Evolutionary conservation across 1,284 basidiomycete species (phyloP).

Genomic region (Blastosporella zonata): DNA sequence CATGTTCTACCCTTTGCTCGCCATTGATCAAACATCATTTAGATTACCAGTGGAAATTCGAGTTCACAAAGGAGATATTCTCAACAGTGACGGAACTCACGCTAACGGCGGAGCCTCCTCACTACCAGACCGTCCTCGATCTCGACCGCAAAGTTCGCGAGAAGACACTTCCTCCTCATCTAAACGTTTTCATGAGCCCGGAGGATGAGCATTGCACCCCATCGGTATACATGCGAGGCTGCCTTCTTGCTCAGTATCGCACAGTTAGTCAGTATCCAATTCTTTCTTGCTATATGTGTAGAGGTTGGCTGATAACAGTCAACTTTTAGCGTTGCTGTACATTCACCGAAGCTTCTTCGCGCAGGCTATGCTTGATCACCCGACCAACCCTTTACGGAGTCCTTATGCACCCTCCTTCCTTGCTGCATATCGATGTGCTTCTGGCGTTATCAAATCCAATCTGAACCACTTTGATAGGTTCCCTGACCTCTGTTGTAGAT

Average conservation of each 20-base stretch:
- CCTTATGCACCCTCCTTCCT: slow-evolving; percentile 64
- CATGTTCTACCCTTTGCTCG: background rate
- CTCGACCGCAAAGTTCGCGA: slow-evolving; percentile 57
- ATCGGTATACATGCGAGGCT: slow-evolving; percentile 45
- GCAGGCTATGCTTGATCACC: slow-evolving; percentile 59
- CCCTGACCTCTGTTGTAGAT: slow-evolving; percentile 49
- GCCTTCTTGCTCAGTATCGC: slow-evolving; percentile 50
- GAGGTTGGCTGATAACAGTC: background rate
- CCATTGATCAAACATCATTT: background rate
- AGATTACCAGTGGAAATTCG: slow-evolving; percentile 48
- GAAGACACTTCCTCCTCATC: slow-evolving; percentile 46
- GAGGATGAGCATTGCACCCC: slow-evolving; percentile 49
- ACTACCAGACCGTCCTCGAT: slow-evolving; percentile 53
- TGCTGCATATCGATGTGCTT: slow-evolving; percentile 60
- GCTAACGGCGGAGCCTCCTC: slow-evolving; percentile 47
- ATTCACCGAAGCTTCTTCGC: slow-evolving; percentile 62
- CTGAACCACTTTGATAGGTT: slow-evolving; percentile 50
- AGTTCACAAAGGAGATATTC: slow-evolving; percentile 48
- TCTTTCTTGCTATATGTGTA: background rate
- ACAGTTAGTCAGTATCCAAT: slow-evolving; percentile 37
- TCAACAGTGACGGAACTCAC: slow-evolving; percentile 48
- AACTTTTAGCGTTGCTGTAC: slow-evolving; percentile 44
- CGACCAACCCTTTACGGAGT: slow-evolving; percentile 56
- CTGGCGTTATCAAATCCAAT: slow-evolving; percentile 51
- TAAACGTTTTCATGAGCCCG: slow-evolving; percentile 47